A percentile compares a stretch with the other conserved stretches of the same genome.
phyloP scores from a whole-genome alignment of 2,329 filamentous ascomycete species.

The Myriosclerotinia curreyana region DNA sequence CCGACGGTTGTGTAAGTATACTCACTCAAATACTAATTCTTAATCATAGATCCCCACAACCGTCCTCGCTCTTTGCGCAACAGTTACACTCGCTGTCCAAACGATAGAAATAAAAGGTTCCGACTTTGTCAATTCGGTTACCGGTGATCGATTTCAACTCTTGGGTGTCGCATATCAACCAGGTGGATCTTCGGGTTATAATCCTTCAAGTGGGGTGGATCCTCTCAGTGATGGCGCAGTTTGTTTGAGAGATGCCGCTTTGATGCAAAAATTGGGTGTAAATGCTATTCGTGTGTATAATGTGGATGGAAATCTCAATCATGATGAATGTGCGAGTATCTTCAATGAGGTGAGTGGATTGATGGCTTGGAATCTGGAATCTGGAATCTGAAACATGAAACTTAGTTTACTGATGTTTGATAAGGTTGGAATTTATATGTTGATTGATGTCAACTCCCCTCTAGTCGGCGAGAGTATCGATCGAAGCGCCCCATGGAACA shows the following conservation, averaged over 20 bases:
- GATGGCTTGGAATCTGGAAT: constrained; percentile 7
- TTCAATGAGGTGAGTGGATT: constrained; percentile 54
- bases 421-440: constrained; percentile 62
- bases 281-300: constrained; percentile 71
- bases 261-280: constrained; percentile 61
- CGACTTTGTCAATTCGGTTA: constrained; percentile 58
- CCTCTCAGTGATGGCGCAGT: constrained; percentile 56
- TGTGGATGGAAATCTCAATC: constrained; percentile 62
- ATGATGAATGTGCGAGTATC: constrained; percentile 64
- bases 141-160: constrained; percentile 61
- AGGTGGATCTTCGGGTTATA: constrained; percentile 61
- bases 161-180: constrained; percentile 68
- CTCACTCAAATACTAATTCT: background rate
- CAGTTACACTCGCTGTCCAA: constrained; percentile 53
- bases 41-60: constrained; percentile 26
- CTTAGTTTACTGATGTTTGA: background rate
- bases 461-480: constrained; percentile 56
- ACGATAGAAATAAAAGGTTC: constrained; percentile 55
- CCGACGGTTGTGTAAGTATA: constrained; percentile 8
- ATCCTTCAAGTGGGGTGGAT: constrained; percentile 53
- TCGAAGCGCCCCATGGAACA: constrained; percentile 54
- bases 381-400: too few species aligned
- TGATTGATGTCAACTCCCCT: constrained; percentile 67
- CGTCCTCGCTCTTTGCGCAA: constrained; percentile 35
- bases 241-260: constrained; percentile 62